These are phyloP conservation scores for Paxillus ammoniavirescens DNA, from an alignment of 768 basidiomycete genomes.

Conservation along the genomic window DNA sequence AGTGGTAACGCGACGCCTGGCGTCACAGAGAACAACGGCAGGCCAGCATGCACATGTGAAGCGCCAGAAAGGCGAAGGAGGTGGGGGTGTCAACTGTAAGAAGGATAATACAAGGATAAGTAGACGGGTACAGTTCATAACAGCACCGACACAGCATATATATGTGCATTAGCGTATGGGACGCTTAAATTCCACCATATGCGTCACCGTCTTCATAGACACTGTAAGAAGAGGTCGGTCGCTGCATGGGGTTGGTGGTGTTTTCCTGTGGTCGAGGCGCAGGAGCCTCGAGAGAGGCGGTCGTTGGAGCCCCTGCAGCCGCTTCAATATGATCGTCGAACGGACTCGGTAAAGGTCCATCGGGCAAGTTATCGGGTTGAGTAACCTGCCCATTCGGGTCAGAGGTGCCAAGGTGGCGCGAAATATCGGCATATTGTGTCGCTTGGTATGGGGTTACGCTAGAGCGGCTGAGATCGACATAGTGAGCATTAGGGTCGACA, in stretches of 20 bases:
- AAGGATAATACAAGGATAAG: constrained; percentile 25
- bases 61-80: background rate
- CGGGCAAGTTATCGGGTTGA: constrained; percentile 17
- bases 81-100: background rate
- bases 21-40: constrained; percentile 23
- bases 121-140: constrained; percentile 20
- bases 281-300: constrained; percentile 35
- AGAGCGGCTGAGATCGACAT: constrained; percentile 63
- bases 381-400: constrained; percentile 21
- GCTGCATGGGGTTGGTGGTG: constrained; percentile 24
- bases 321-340: constrained; percentile 22
- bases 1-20: constrained; percentile 18
- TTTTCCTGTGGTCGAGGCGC: constrained; percentile 10
- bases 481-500: constrained; percentile 39
- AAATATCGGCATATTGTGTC: constrained; percentile 70
- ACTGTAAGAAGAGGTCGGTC: constrained; percentile 50
- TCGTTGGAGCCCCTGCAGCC: constrained; percentile 14
- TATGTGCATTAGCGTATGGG: background rate
- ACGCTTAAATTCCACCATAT: constrained; percentile 61
- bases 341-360: constrained; percentile 25
- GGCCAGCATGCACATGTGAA: constrained; percentile 18
- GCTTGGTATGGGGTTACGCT: constrained; percentile 78
- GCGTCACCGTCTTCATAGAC: constrained; percentile 65
- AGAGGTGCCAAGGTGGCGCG: constrained; percentile 46
- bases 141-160: constrained; percentile 10